Conservation (phyloP, 129 eudicot genomes). For the Scalesia atractyloides region DNA sequence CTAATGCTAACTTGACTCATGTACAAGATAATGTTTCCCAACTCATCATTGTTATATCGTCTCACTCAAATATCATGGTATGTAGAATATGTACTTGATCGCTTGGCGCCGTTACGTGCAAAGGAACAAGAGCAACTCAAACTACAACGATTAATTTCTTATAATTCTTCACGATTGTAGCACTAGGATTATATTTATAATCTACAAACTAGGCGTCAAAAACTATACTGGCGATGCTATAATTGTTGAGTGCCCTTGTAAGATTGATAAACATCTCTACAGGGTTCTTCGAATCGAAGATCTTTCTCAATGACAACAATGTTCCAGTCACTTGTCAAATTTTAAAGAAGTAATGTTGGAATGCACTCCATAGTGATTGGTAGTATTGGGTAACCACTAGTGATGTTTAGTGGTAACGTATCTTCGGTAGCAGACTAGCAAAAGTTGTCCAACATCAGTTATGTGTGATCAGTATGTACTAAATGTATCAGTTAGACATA, state of each 20-base stretch:
- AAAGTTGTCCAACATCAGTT: no score
- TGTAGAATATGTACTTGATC: not conserved
- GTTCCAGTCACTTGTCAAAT: not conserved
- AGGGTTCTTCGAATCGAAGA: not conserved
- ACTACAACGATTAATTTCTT: not conserved
- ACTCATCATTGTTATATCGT: conserved; percentile 6
- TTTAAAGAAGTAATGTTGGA: not conserved
- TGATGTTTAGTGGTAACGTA: no score
- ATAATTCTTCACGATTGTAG: not conserved
- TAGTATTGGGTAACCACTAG: no score
- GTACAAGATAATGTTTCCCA: not conserved
- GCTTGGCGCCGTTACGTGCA: not conserved
- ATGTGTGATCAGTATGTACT: no score
- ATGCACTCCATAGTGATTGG: no score
- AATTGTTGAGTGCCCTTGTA: not conserved
- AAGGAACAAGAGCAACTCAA: not conserved
- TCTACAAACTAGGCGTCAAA: not conserved
- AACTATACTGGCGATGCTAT: not conserved
- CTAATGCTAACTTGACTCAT: not conserved
- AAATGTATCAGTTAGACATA: no score
- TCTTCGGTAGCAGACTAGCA: no score
- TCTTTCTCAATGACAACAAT: not conserved
- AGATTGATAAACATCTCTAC: not conserved
- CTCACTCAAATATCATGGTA: not conserved
- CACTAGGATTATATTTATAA: not conserved